Base-by-base conservation (phyloP, 768 basidiomycete species). In the Cystobasidium tubakii region DNA sequence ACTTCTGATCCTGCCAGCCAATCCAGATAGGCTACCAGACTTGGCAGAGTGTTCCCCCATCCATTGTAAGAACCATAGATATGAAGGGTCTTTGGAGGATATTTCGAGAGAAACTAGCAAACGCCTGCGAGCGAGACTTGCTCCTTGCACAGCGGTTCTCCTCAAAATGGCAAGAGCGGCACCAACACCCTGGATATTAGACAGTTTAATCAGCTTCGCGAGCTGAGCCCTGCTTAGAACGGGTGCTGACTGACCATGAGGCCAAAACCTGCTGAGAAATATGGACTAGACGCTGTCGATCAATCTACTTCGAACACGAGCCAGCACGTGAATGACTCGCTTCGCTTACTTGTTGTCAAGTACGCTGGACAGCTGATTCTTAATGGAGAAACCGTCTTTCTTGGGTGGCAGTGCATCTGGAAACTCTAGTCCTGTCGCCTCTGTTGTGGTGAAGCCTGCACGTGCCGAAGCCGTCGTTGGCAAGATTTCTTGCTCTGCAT, bases 11-110 rank as follows among this genome's bases (percentile, higher is more conserved):
- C 78, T 50, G 66, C 78, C 73, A 55, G 78, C 77, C 34, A 79
- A 65, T 1, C 75, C 75, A 53, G 74, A 63, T n/a, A 79, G 73
- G 23, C 23, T 79, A 78, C 12, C 80, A 74, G 1, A 81, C 69
- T 62, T 81, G 75, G 34, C 80, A 0, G 82, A 83, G 62, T 90
- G 88, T 62, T 86, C 85, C 7, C 92, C 87, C 90, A 98, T 91
- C 95, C 96, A 99, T 63, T 89, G 84, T 50, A 99, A 87, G 81
- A 98, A 94, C 93, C 96, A 98, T 57, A 91, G 89, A 81, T 98
- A 98, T 10, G 94, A 85, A 43, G 86, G 89, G 81, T 99, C 96
- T 79, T 92, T 93, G 80, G 93, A 95, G 75, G 90, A 92, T 77
- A 99, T 92, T 83, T 99, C 96, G 66, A 98, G 86, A 17, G 92